Evolutionary conservation across 179 eudicot genomes (phyloP).

Genomic region (Beta corolliflora): DNA sequence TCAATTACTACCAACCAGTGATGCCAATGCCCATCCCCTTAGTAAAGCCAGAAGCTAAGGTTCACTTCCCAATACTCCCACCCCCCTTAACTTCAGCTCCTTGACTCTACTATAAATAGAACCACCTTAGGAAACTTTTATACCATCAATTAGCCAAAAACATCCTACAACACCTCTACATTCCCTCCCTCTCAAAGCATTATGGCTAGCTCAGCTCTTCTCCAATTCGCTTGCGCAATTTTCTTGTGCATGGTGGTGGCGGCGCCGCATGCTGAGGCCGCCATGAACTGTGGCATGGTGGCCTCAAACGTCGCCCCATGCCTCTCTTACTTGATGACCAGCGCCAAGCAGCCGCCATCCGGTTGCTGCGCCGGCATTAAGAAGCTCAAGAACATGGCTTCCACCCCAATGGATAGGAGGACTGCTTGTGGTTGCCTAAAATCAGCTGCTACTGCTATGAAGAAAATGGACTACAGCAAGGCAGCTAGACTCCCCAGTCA

Average conservation of each 20-base stretch:
- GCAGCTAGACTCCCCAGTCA: background rate
- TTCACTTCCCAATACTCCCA: background rate
- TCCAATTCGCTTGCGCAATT: constrained; percentile 22
- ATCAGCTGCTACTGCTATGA: constrained; percentile 2
- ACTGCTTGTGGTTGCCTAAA: constrained; percentile 15
- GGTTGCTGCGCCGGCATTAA: constrained; percentile 3
- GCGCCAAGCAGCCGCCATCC: background rate
- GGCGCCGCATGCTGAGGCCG: constrained; percentile 34
- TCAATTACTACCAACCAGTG: background rate
- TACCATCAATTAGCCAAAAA: background rate
- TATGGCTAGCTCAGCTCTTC: constrained; percentile 11
- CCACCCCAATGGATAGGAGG: background rate
- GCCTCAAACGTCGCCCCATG: background rate
- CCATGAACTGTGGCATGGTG: constrained; percentile 41
- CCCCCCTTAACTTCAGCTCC: background rate
- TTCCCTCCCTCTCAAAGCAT: background rate
- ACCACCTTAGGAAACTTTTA: background rate
- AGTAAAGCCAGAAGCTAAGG: background rate
- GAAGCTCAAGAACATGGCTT: background rate
- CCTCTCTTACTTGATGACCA: constrained; percentile 1
- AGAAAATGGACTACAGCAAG: background rate
- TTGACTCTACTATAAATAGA: background rate
- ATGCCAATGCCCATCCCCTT: background rate
- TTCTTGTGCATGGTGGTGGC: constrained; percentile 37
- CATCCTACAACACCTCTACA: background rate